phyloP scores from a whole-genome alignment of 805 yeast genomes.

The Saturnispora sekii region DNA sequence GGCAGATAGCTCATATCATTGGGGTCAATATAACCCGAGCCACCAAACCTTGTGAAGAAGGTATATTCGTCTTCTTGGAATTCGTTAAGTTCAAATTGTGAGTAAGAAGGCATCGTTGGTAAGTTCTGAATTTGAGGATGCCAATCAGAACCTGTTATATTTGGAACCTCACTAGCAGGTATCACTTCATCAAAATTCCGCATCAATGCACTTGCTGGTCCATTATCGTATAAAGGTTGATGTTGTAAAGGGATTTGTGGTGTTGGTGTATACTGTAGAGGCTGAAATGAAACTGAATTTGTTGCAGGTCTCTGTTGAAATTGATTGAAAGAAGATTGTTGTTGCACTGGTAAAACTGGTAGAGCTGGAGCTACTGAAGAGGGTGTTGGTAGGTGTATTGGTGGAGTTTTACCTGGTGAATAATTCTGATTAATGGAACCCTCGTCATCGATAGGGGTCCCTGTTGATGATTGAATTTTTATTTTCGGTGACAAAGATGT shows the following conservation, averaged over 20 bases:
- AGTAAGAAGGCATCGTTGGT: background rate
- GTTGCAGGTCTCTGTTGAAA: background rate
- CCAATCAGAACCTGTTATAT: slow-evolving; percentile 2
- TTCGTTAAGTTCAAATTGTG: background rate
- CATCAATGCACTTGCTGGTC: background rate
- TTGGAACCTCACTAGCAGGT: slow-evolving; percentile 1
- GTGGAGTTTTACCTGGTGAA: too few species aligned
- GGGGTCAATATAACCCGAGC: background rate
- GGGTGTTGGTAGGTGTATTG: too few species aligned
- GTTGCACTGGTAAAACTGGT: too few species aligned
- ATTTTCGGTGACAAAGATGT: too few species aligned
- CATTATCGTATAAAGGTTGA: background rate
- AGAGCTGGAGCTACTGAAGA: too few species aligned
- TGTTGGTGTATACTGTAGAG: background rate
- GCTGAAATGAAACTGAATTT: background rate
- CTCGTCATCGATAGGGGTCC: too few species aligned
- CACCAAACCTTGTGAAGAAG: slow-evolving; percentile 3
- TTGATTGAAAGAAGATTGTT: background rate
- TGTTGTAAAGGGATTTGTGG: background rate
- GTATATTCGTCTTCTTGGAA: background rate
- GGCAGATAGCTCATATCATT: background rate
- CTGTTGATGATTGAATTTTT: too few species aligned
- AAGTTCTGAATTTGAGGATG: background rate
- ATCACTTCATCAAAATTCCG: slow-evolving; percentile 5
- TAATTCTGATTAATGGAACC: too few species aligned